Base-by-base conservation (phyloP, 177 flowering plant genomes). In the Tripterygium wilfordii region DNA sequence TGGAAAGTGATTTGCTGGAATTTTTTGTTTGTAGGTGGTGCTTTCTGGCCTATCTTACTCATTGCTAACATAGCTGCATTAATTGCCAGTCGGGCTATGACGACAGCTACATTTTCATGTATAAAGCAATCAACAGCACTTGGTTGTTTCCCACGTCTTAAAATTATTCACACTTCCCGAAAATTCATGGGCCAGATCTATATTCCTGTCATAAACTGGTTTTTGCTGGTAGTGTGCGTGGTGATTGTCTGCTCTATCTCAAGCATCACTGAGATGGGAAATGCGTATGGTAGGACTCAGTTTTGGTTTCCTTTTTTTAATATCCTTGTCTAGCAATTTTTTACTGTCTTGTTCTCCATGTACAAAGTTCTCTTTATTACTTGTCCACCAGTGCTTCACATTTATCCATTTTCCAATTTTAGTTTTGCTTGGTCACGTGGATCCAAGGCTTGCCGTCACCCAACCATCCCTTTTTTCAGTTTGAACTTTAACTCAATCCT, bases 71-170 rank as follows among this genome's bases (percentile, higher is more conserved):
- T 83, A 57, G 98, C 98, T 62, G 98, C 98, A 48, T 42, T 91
- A 23, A 91, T 91, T 68, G 95, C 98, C 35, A 85, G 98, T 68
- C 79, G 98, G 47, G 74, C 96, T 33, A 91, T 88, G 96, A 91
- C 95, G 49, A 88, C 96, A 33, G 98, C 98, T 6, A 88, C 96
- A 38, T 91, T 91, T 64, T 81, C 98, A 27, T 91, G 98, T 57
- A 83, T 88, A 59, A 91, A 88, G 67, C 98, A 91, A 58, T 88
- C 98, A 35, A 78, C 83, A 9, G 90, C 83, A 19, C 96, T 91
- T 45, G 98, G 98, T 38, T 91, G 98, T 69, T 91, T 91, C 56
- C 98, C 98, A 59, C 95, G 98, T 60, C 95, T 91, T 48, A 91
- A 91, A 72, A 91, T 91, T 55, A 65, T 91, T 42, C 98, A 91